phyloP scores from a whole-genome alignment of 768 basidiomycete genomes.

The Leccinellum luteum region DNA sequence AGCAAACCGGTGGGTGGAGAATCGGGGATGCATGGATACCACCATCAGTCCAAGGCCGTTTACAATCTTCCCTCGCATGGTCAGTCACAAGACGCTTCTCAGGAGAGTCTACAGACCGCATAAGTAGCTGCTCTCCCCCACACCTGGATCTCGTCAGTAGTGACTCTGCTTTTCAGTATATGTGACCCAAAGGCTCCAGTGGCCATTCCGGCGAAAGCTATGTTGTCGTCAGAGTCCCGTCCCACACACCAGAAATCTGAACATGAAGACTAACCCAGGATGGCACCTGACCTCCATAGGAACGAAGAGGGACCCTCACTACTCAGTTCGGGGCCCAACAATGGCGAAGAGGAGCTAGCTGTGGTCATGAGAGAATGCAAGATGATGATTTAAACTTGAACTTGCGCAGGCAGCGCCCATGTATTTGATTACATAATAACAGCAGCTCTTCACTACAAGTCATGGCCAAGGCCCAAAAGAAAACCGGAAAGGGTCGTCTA shows the following conservation, averaged over 20 bases:
- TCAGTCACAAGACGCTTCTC: constrained; percentile 8
- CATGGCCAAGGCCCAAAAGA: constrained; percentile 86
- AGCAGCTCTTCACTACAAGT: background rate
- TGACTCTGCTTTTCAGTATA: constrained; percentile 49
- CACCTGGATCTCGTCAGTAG: constrained; percentile 51
- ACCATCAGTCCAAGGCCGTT: constrained; percentile 67
- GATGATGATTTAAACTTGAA: background rate
- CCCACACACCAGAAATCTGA: background rate
- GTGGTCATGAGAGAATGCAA: background rate
- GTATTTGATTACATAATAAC: background rate
- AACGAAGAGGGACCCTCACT: constrained; percentile 19
- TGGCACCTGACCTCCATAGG: constrained; percentile 44
- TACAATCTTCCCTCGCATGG: constrained; percentile 44
- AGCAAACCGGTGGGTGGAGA: constrained; percentile 58
- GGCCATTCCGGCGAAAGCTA: constrained; percentile 50
- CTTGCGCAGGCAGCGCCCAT: background rate
- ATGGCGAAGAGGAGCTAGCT: constrained; percentile 2
- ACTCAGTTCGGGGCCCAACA: constrained; percentile 18
- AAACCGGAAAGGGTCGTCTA: constrained; percentile 92
- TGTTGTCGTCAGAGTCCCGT: background rate
- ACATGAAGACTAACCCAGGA: constrained; percentile 34
- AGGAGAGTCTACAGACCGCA: constrained; percentile 42
- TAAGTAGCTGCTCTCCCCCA: constrained; percentile 65
- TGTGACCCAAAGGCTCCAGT: constrained; percentile 72
- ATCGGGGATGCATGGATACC: constrained; percentile 61